phyloP scores from a whole-genome alignment of 1,139 yeast genomes.

The Yamadazyma atmosphaerica region DNA sequence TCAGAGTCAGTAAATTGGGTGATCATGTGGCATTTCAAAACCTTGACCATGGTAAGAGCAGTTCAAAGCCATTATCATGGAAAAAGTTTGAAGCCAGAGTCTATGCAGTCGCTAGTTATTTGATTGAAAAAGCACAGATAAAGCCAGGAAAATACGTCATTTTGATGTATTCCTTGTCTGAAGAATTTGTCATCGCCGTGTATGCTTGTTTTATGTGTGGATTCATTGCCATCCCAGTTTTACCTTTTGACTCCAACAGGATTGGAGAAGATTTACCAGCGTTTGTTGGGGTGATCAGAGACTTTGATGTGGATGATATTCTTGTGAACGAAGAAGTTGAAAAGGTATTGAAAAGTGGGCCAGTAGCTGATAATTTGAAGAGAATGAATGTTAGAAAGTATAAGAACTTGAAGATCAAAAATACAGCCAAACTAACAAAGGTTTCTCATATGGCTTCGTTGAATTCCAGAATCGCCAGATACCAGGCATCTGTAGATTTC shows the following conservation, averaged over 20 bases:
- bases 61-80: constrained; percentile 69
- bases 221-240: constrained; percentile 74
- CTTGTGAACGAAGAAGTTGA: constrained; percentile 82
- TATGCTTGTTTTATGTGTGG: constrained; percentile 88
- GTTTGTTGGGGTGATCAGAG: constrained; percentile 63
- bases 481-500: constrained; percentile 45
- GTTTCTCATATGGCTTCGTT: constrained; percentile 51
- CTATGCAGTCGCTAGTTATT: constrained; percentile 66
- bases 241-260: constrained; percentile 70
- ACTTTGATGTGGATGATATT: constrained; percentile 69
- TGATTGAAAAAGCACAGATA: constrained; percentile 51
- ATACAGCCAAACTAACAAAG: constrained; percentile 66
- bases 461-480: constrained; percentile 43
- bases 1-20: constrained; percentile 71
- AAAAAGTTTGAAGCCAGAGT: constrained; percentile 76
- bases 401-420: constrained; percentile 58
- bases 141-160: constrained; percentile 72
- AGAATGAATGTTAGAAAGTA: constrained; percentile 42
- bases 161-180: constrained; percentile 83
- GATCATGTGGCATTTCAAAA: constrained; percentile 83
- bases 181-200: constrained; percentile 80
- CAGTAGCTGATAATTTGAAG: constrained; percentile 64
- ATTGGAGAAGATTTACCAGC: constrained; percentile 76
- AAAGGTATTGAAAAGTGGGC: constrained; percentile 66
- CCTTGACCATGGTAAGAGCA: constrained; percentile 57